Conservation (phyloP, 768 basidiomycete genomes). For the Amanita fuliginea region DNA sequence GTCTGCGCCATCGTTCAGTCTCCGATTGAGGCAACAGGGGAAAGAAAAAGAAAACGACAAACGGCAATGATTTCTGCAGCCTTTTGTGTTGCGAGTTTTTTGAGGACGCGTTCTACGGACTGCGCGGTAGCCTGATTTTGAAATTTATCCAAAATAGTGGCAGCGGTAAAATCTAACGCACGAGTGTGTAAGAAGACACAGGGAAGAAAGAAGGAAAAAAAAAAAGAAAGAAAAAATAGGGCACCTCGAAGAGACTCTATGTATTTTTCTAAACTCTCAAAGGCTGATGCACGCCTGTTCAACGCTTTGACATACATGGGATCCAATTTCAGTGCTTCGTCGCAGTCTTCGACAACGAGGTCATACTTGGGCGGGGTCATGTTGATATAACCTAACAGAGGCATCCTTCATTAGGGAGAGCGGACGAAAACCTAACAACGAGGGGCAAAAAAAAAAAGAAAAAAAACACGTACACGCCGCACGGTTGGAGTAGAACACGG, state of each 20-base stretch:
- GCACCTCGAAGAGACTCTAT: slow-evolving; percentile 75
- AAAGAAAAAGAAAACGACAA: neutral
- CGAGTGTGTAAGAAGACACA: neutral
- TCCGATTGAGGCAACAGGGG: neutral
- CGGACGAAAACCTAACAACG: no score
- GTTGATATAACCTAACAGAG: slow-evolving; percentile 95
- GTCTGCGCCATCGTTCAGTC: slow-evolving; percentile 22
- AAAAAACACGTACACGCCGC: slow-evolving; percentile 80
- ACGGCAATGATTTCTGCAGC: slow-evolving; percentile 65
- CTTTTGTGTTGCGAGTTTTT: slow-evolving; percentile 64
- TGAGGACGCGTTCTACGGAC: slow-evolving; percentile 87
- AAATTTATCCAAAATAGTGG: slow-evolving; percentile 91
- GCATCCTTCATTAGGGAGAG: no score
- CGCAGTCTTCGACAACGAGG: slow-evolving; percentile 78
- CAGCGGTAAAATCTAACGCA: slow-evolving; percentile 81
- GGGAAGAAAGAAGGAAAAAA: no score
- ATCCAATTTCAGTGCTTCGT: slow-evolving; percentile 79
- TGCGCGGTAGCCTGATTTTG: slow-evolving; percentile 67
- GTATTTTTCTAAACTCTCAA: slow-evolving; percentile 63
- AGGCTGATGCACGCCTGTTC: slow-evolving; percentile 79
- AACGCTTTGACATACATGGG: slow-evolving; percentile 80
- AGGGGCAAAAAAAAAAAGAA: no score
- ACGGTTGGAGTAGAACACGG: slow-evolving; percentile 94
- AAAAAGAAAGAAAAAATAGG: slow-evolving; percentile 13
- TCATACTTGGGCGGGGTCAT: slow-evolving; percentile 78